Evolutionary conservation across 2,329 filamentous ascomycete genomes (phyloP).

Genomic region (Gnomoniopsis sp.): DNA sequence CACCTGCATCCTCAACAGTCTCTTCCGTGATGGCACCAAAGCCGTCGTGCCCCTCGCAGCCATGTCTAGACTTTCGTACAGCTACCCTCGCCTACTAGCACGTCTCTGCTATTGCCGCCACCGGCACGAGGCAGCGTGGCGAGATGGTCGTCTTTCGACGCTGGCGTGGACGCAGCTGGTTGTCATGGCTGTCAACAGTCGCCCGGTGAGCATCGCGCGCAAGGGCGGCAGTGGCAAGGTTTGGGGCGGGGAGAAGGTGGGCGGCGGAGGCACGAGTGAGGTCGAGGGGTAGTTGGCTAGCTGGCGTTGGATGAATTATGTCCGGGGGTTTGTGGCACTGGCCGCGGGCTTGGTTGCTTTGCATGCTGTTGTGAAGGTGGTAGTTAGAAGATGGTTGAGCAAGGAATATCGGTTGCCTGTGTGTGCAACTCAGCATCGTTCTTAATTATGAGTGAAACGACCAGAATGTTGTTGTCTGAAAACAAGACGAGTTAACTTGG

Average conservation of each 20-base stretch:
- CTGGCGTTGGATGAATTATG: conserved; percentile 13
- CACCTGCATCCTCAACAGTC: conserved; percentile 1
- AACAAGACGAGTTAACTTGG: too few species aligned
- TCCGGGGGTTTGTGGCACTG: conserved; percentile 4
- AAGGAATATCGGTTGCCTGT: not conserved
- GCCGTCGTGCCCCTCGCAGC: conserved; percentile 12
- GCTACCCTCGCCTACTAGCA: not conserved
- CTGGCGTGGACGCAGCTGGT: conserved; percentile 8
- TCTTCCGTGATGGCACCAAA: conserved; percentile 10
- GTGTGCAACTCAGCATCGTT: too few species aligned
- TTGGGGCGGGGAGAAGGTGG: not conserved
- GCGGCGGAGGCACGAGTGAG: not conserved
- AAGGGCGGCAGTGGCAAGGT: not conserved
- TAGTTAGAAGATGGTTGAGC: not conserved
- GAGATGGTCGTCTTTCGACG: too few species aligned
- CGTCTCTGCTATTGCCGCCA: too few species aligned
- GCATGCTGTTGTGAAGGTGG: not conserved
- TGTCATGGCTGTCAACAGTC: conserved; percentile 9
- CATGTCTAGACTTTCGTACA: not conserved
- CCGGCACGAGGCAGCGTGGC: too few species aligned
- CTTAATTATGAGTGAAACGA: too few species aligned
- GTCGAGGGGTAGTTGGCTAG: not conserved
- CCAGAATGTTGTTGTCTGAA: too few species aligned
- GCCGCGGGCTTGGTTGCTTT: conserved; percentile 4
- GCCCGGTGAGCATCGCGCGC: conserved; percentile 6